Base-by-base conservation (phyloP, 1,284 basidiomycete species). In the Boletus semigastroideus region DNA sequence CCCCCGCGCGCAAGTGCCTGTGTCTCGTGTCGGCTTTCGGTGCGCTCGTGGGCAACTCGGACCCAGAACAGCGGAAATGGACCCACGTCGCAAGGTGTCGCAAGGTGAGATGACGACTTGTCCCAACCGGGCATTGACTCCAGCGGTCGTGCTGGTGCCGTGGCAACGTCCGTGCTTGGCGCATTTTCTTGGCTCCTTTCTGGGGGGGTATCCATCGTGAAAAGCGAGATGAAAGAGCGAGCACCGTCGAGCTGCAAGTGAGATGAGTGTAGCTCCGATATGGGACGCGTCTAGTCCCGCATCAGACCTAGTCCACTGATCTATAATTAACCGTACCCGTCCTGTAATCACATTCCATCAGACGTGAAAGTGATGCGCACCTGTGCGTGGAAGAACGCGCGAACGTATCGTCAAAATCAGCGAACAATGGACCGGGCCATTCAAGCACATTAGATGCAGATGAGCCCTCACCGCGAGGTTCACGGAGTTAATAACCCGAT, bases 321-420 rank as follows among this genome's bases (percentile, higher is more conserved):
- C 45, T 56, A 50, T 55, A 58, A 47, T 40, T 61, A 14, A 46
- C 45, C 40, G 30, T 5, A 22, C 22, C 44, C 42, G 33, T 42
- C 50, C 20, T 61, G 52, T 63, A 56, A 59, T 63, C 60, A 61
- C 62, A 62, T 52, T 42, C 36, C 28, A 14, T 36, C 46, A 42
- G 41, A 25, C n/a, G 19, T 19, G 31, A 49, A n/a, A 17, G 43
- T 39, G 27, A 47, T 39, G 43, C 45, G 27, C 17, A 22, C 3
- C 10, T 20, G 27, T 20, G 38, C 46, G 46, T 42, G 39, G 30
- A 48, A 40, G 53, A 51, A 34, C 25, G 49, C 39, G 45, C 36
- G 47, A 55, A 50, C n/a, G 37, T 2, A 37, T 27, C 6, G 34
- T 57, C 61, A 44, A 64, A 64, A 57, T n/a, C 38, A 54, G 63